These are phyloP conservation scores for Taphrina deformans DNA, from an alignment of 1,139 yeast species.

Conservation along the genomic window DNA sequence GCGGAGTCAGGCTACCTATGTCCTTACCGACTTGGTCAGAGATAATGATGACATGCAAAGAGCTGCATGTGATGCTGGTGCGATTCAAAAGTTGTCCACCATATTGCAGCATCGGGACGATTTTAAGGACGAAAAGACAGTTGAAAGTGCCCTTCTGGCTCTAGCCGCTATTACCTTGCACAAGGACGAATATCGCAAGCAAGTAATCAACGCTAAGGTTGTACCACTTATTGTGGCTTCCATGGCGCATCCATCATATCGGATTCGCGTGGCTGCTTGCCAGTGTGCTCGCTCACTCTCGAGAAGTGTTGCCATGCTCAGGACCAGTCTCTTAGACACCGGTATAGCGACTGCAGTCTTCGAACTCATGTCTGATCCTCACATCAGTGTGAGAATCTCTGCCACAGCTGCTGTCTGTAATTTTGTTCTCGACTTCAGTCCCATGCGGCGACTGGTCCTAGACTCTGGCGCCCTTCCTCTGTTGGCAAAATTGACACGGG, in stretches of 20 bases:
- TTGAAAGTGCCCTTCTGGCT: constrained; percentile 43
- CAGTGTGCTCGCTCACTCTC: constrained; percentile 70
- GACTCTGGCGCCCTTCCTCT: constrained; percentile 57
- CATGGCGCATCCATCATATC: constrained; percentile 36
- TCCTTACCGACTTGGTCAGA: constrained; percentile 41
- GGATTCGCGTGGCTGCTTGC: constrained; percentile 50
- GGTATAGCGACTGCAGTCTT: constrained; percentile 55
- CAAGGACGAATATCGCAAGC: constrained; percentile 44
- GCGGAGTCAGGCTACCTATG: constrained; percentile 34
- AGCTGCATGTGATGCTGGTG: constrained; percentile 47
- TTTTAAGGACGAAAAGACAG: constrained; percentile 38
- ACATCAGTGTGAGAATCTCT: constrained; percentile 53
- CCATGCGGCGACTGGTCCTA: constrained; percentile 58
- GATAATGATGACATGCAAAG: constrained; percentile 42
- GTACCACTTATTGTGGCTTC: constrained; percentile 43
- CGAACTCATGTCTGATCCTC: constrained; percentile 46
- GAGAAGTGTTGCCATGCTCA: constrained; percentile 65
- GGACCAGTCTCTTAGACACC: constrained; percentile 66
- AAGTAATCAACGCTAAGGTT: constrained; percentile 45
- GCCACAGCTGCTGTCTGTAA: constrained; percentile 73
- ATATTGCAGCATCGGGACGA: constrained; percentile 40
- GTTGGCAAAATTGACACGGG: constrained; percentile 48
- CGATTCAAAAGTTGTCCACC: constrained; percentile 42
- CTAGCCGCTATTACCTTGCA: constrained; percentile 46
- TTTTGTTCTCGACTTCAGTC: constrained; percentile 75